Evolutionary conservation across 1,284 basidiomycete species (phyloP), one percentile per base, ranked within the genome.

Genomic region (Boletus smithii): DNA sequence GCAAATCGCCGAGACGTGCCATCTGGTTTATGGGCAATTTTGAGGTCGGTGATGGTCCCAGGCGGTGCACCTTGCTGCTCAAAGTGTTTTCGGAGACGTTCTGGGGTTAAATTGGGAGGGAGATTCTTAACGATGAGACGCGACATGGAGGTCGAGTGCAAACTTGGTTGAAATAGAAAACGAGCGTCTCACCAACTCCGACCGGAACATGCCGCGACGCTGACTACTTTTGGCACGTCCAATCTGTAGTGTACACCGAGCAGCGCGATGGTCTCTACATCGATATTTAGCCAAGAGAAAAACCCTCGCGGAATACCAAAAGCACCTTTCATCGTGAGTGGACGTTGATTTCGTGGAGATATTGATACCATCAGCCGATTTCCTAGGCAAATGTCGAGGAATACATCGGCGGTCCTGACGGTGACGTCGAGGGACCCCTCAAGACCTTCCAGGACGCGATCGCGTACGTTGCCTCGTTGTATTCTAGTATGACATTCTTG

Each of bases 221-320:
- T n/a, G n/a, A n/a, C n/a, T n/a, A 27, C 20, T 16, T 5, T 26
- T 26, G 24, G n/a, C n/a, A n/a, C n/a, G n/a, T n/a, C n/a, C n/a
- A n/a, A n/a, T n/a, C n/a, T n/a, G n/a, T n/a, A n/a, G n/a, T n/a
- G n/a, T n/a, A n/a, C n/a, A n/a, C n/a, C n/a, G n/a, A n/a, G n/a
- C n/a, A n/a, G n/a, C n/a, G n/a, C n/a, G n/a, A 78, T 76, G 75
- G 56, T 69, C 14, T 57, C 71, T 9, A 63, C 66, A 53, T 57
- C 69, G 42, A 63, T 75, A 42, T 73, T 76, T 43, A 69, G 73
- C 35, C 70, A 81, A 54, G 77, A 83, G 61, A 83, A 83, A 60
- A 97, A 95, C 60, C 83, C 92, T 1, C 76, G 94, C 44, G 95
- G 95, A 2, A 98, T 99, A 49, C 95, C 95, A 11, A 85, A 87